Conservation (phyloP, 2,329 filamentous ascomycete species). For the Cladophialophora chaetospira region DNA sequence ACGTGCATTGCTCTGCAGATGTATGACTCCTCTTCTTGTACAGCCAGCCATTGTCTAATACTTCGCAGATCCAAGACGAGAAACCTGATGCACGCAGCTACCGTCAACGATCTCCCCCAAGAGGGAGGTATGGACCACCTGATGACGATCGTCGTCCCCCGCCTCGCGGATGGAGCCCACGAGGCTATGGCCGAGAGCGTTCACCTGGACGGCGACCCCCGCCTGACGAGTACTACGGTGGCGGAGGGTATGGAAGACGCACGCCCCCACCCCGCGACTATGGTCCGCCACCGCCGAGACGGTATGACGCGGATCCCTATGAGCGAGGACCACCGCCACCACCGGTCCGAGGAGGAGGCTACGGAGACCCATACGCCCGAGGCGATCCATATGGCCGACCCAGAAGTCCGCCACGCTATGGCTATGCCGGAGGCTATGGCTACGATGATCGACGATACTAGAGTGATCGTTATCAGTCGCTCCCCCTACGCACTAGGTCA, state of each 20-base stretch:
- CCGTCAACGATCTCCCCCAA: conserved; percentile 75
- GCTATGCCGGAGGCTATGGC: conserved; percentile 29
- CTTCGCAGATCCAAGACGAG: conserved; percentile 72
- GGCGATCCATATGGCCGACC: conserved; percentile 44
- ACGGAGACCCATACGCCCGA: conserved; percentile 62
- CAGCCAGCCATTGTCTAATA: not conserved
- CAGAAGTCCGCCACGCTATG: conserved; percentile 32
- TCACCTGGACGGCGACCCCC: conserved; percentile 63
- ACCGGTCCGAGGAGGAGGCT: conserved; percentile 57
- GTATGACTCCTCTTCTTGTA: conserved; percentile 57
- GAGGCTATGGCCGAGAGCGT: conserved; percentile 78
- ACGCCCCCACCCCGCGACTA: conserved; percentile 77
- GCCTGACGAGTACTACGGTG: conserved; percentile 86
- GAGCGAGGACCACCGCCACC: conserved; percentile 56
- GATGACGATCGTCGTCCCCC: conserved; percentile 79
- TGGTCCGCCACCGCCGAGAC: conserved; percentile 63
- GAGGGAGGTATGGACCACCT: conserved; percentile 67
- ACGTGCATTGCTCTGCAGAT: conserved; percentile 83
- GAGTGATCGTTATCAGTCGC: not conserved
- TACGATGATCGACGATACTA: conserved; percentile 34
- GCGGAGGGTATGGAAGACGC: conserved; percentile 73
- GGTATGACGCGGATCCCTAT: conserved; percentile 77
- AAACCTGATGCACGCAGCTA: conserved; percentile 64
- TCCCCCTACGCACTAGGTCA: not conserved
- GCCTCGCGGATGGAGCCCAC: conserved; percentile 80